Evolutionary conservation across 495 filamentous ascomycete genomes (phyloP).

Genomic region (Cercophora newfieldiana): DNA sequence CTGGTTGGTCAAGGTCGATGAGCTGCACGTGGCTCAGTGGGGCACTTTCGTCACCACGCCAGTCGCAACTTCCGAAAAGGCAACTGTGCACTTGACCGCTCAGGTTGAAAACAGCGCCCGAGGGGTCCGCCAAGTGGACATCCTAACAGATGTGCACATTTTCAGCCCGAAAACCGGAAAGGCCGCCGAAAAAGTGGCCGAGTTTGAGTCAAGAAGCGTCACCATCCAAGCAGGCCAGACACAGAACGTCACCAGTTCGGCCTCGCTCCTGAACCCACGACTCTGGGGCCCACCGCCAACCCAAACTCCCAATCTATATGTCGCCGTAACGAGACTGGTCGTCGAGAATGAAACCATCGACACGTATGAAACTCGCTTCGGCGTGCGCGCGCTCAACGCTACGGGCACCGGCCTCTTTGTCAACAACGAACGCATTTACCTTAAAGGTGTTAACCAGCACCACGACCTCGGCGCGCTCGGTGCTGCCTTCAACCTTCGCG

Average conservation of each 20-base stretch:
- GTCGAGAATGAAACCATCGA: conserved; percentile 35
- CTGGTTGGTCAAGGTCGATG: conserved; percentile 48
- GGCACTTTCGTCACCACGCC: conserved; percentile 48
- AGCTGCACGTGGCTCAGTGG: conserved; percentile 45
- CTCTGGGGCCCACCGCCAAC: conserved; percentile 50
- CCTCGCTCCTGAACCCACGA: conserved; percentile 37
- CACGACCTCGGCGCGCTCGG: conserved; percentile 50
- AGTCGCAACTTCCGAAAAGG: conserved; percentile 39
- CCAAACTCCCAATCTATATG: conserved; percentile 47
- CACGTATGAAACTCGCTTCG: conserved; percentile 49
- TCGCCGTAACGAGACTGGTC: conserved; percentile 41
- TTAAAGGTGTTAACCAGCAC: conserved; percentile 49
- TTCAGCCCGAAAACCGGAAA: conserved; percentile 24
- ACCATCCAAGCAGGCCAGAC: conserved; percentile 34
- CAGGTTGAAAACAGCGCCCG: conserved; percentile 41
- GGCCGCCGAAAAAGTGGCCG: conserved; percentile 18
- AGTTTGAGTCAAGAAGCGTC: no score
- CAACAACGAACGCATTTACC: conserved; percentile 39
- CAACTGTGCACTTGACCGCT: conserved; percentile 40
- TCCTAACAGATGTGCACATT: conserved; percentile 33
- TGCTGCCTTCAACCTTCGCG: conserved; percentile 45
- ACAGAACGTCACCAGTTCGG: conserved; percentile 35
- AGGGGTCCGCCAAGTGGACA: conserved; percentile 20
- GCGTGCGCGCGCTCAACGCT: conserved; percentile 43
- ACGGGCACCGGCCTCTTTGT: conserved; percentile 38